A percentile compares a stretch with the other conserved stretches of the same genome.
Conservation (phyloP, 306 rosid genomes). For the Cercis canadensis region DNA sequence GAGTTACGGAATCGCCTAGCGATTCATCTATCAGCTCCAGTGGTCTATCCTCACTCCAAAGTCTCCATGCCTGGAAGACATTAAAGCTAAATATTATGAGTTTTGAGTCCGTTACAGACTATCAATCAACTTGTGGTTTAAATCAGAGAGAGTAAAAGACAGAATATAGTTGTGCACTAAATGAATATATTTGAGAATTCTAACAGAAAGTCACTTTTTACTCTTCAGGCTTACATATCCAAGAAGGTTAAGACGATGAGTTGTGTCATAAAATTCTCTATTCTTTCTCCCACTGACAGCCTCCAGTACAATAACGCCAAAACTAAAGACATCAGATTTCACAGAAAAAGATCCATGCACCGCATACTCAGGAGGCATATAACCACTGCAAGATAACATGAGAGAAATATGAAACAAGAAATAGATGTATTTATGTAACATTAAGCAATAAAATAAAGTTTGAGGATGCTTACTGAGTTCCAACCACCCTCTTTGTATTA, state of each 20-base stretch:
- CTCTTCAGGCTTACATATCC: conserved; percentile 36
- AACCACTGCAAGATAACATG: conserved; percentile 34
- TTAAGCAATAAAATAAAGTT: background rate
- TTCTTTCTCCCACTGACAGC: conserved; percentile 41
- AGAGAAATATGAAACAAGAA: background rate
- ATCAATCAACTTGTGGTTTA: no score
- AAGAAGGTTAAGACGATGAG: conserved; percentile 34
- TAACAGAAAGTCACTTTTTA: no score
- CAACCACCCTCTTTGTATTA: conserved; percentile 40
- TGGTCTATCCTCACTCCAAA: conserved; percentile 42
- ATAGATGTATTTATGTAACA: background rate
- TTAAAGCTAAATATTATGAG: no score
- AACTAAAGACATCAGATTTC: conserved; percentile 49
- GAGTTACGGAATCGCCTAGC: background rate
- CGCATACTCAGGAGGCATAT: conserved; percentile 56
- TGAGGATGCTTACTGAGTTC: conserved; percentile 42
- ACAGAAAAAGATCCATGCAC: conserved; percentile 41
- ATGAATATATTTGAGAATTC: no score
- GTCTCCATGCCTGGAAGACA: background rate
- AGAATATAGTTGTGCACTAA: no score
- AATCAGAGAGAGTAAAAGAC: no score
- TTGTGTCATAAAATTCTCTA: conserved; percentile 32
- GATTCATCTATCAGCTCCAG: conserved; percentile 41
- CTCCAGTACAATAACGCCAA: conserved; percentile 48
- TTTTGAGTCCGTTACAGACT: no score